A percentile compares a stretch with the other conserved stretches of the same genome.
Conservation (phyloP, 164 flowering plant genomes). For the Cinnamomum micranthum region DNA sequence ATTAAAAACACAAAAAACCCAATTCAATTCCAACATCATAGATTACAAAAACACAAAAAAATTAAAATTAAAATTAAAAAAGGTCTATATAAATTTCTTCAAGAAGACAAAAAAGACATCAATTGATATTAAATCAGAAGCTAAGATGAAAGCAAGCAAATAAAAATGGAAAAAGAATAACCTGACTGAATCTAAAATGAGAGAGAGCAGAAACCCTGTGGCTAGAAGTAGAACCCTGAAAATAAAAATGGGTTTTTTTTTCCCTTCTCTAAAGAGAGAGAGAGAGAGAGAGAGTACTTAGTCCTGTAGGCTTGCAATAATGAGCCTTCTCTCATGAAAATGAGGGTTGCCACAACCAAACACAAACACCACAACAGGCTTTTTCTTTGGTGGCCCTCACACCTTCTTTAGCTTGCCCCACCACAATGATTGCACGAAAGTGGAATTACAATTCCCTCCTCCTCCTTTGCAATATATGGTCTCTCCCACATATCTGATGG, state of each 20-base stretch:
- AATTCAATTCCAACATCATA: neutral
- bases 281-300: neutral
- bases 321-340: constrained; percentile 3
- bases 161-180: neutral
- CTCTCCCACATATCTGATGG: neutral
- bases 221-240: no score
- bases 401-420: neutral
- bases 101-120: neutral
- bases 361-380: neutral
- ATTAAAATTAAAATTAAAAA: no score
- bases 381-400: constrained; percentile 4
- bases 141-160: neutral
- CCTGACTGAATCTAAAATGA: neutral
- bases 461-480: no score
- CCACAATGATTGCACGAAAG: neutral
- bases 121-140: neutral
- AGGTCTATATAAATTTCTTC: neutral
- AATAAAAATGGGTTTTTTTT: neutral
- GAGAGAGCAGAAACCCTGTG: no score
- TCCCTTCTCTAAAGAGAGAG: neutral
- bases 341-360: constrained; percentile 3
- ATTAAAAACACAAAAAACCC: neutral
- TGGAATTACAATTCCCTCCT: constrained; percentile 1
- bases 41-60: neutral
- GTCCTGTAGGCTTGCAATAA: neutral